Percentiles rank a stretch among this genome's conserved stretches.
Conservation (phyloP, 2,329 filamentous ascomycete genomes). For the Neofusicoccum sp. region DNA sequence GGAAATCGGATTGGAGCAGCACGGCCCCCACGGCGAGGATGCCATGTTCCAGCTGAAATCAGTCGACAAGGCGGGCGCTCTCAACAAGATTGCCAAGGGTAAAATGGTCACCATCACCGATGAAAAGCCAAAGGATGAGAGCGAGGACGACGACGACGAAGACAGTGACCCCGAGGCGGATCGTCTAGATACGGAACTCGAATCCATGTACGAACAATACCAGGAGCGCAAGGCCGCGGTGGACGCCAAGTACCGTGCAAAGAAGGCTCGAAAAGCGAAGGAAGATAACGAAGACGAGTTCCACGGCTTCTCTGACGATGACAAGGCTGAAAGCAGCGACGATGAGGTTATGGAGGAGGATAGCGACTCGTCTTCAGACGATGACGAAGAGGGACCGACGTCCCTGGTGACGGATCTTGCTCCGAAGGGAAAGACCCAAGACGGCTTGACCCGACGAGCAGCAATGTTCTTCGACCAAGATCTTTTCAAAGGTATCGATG, state of each 20-base stretch:
- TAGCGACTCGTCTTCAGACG: constrained; percentile 64
- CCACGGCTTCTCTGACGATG: constrained; percentile 77
- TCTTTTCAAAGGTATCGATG: constrained; percentile 83
- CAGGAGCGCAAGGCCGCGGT: constrained; percentile 75
- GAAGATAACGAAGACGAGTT: constrained; percentile 78
- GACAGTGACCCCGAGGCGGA: constrained; percentile 82
- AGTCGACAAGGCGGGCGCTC: constrained; percentile 73
- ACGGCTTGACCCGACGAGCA: constrained; percentile 79
- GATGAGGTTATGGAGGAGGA: constrained; percentile 62
- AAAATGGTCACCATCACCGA: constrained; percentile 73
- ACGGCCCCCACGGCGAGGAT: constrained; percentile 75
- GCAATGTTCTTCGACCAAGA: constrained; percentile 92
- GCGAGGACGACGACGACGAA: constrained; percentile 56
- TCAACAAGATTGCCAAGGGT: constrained; percentile 71
- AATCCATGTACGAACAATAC: constrained; percentile 84
- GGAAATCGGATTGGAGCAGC: constrained; percentile 92
- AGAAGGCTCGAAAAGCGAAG: constrained; percentile 80
- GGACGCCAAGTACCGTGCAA: constrained; percentile 88
- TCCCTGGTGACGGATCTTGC: constrained; percentile 66
- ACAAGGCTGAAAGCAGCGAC: constrained; percentile 61
- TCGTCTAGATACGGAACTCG: constrained; percentile 79
- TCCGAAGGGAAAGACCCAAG: constrained; percentile 51
- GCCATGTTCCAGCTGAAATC: constrained; percentile 85
- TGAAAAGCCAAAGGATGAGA: constrained; percentile 44
- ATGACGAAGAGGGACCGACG: constrained; percentile 55